Percentiles rank a stretch among this genome's conserved stretches.
These are phyloP conservation scores for Backusella tuberculispora DNA, from an alignment of 192 early-diverging fungal genomes.

Conservation along the genomic window DNA sequence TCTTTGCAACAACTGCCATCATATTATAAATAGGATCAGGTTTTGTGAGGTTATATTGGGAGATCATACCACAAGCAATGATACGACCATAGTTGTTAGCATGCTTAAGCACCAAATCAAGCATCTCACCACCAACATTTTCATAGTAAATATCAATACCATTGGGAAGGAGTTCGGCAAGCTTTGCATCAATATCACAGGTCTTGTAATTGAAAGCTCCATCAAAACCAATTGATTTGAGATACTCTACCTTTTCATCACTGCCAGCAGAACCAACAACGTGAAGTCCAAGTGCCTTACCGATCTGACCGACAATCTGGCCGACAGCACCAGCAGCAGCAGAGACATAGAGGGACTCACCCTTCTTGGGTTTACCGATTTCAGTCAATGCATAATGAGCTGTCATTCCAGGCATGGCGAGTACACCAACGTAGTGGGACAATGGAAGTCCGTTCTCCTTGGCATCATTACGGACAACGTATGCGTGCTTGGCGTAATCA, in stretches of 20 bases:
- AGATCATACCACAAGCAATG: slow-evolving; percentile 73
- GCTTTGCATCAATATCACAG: slow-evolving; percentile 49
- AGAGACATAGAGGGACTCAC: slow-evolving; percentile 83
- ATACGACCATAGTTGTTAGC: slow-evolving; percentile 72
- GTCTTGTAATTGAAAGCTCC: slow-evolving; percentile 94
- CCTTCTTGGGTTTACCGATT: slow-evolving; percentile 73
- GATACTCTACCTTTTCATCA: slow-evolving; percentile 81
- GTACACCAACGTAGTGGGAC: slow-evolving; percentile 61
- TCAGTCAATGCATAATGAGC: slow-evolving; percentile 67
- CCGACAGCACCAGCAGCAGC: slow-evolving; percentile 78
- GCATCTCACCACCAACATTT: slow-evolving; percentile 77
- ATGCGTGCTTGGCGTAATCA: slow-evolving; percentile 29
- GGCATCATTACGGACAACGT: slow-evolving; percentile 44
- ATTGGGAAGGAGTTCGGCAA: slow-evolving; percentile 67
- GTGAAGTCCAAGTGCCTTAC: slow-evolving; percentile 69
- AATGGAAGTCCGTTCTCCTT: slow-evolving; percentile 53
- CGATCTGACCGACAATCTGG: slow-evolving; percentile 76
- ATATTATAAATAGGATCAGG: slow-evolving; percentile 62
- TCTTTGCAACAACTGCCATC: slow-evolving; percentile 55
- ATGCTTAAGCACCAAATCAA: slow-evolving; percentile 69
- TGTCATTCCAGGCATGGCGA: slow-evolving; percentile 84
- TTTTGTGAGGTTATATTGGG: slow-evolving; percentile 62
- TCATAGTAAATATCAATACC: slow-evolving; percentile 92
- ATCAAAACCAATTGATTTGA: slow-evolving; percentile 74
- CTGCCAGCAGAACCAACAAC: slow-evolving; percentile 85